Base-by-base conservation (phyloP, 225 moss, liverwort and hornwort species). In the Antitrichia curtipendula region DNA sequence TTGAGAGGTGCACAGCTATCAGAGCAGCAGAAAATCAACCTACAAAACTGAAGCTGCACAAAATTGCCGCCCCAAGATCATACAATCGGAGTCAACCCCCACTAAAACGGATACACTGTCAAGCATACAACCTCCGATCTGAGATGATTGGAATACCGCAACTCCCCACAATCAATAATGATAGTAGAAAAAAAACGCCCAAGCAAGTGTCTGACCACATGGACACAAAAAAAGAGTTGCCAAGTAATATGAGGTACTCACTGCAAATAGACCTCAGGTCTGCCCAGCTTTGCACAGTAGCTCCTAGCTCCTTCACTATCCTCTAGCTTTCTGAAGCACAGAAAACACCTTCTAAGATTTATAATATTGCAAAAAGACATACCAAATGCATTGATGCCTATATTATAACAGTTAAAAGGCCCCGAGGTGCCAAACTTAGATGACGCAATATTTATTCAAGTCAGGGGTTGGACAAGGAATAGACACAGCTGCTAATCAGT, bases 211-310 rank as follows among this genome's bases (percentile, higher is more conserved):
- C 65, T 34, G 73, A 85, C 41, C 53, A 88, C 32, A 73, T 36
- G 49, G 69, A 36, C 68, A 87, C 25, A 79, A 60, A 17, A 43
- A 60, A 73, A 85, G 52, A 87, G 82, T 20, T 78, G 62, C 66
- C 38, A 34, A 72, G 74, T 75, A 84, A 88, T 78, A 80, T 25
- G 80, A 71, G 57, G 82, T 78, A 93, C 97, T 93, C 64, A 99
- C 97, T 97, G 95, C 86, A 95, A 83, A 86, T 99, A 99, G 54
- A 93, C 94, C 69, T 95, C 98, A 72, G 97, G 97, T 89, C 95
- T 94, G 83, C 95, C 97, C 76, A 99, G 94, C 90, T 96, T 93
- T 81, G 95, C 97, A 92, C 98, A 99, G 85, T 97, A 99, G 70
- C 89, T 93, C 88, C 97, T 94, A 87, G 98, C 98, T 75, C 96